Evolutionary conservation across 2,329 filamentous ascomycete species (phyloP).

Genomic region (Aschersonia sp.): DNA sequence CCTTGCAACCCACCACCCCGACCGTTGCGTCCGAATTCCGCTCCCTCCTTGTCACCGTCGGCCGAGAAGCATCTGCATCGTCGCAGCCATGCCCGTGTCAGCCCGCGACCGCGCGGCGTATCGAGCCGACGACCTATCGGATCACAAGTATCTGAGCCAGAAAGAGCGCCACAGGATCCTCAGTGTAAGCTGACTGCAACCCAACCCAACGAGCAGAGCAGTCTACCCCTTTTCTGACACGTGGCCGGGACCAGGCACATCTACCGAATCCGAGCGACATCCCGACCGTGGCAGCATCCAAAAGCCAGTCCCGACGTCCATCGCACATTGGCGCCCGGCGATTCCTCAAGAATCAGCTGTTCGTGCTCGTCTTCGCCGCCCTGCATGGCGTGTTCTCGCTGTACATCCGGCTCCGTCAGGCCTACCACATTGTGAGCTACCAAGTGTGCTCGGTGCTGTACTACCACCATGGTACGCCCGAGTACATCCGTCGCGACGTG

Average conservation of each 20-base stretch:
- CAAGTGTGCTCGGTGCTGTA: conserved; percentile 70
- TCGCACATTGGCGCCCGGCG: conserved; percentile 43
- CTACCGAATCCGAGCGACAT: conserved; percentile 19
- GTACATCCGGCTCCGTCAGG: conserved; percentile 69
- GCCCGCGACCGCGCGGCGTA: conserved; percentile 22
- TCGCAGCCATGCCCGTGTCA: conserved; percentile 17
- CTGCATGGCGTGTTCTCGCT: conserved; percentile 77
- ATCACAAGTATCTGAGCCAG: conserved; percentile 19
- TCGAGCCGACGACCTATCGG: conserved; percentile 20
- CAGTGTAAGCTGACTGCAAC: conserved; percentile 11
- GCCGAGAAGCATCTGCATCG: too few species aligned
- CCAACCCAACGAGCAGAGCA: not conserved
- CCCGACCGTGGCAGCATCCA: conserved; percentile 11
- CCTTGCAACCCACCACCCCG: not conserved
- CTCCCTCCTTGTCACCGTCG: not conserved
- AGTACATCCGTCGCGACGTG: conserved; percentile 82
- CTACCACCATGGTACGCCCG: conserved; percentile 91
- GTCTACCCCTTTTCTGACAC: not conserved
- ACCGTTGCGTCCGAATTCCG: not conserved
- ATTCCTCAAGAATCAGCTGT: conserved; percentile 47
- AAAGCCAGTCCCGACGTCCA: conserved; percentile 13
- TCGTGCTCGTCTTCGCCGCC: conserved; percentile 52
- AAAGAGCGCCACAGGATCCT: conserved; percentile 22
- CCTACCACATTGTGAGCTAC: conserved; percentile 65
- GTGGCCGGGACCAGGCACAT: conserved; percentile 17